A percentile compares a stretch with the other conserved stretches of the same genome.
Evolutionary conservation across 306 rosid genomes (phyloP).

Genomic region (Dryas octopetala): DNA sequence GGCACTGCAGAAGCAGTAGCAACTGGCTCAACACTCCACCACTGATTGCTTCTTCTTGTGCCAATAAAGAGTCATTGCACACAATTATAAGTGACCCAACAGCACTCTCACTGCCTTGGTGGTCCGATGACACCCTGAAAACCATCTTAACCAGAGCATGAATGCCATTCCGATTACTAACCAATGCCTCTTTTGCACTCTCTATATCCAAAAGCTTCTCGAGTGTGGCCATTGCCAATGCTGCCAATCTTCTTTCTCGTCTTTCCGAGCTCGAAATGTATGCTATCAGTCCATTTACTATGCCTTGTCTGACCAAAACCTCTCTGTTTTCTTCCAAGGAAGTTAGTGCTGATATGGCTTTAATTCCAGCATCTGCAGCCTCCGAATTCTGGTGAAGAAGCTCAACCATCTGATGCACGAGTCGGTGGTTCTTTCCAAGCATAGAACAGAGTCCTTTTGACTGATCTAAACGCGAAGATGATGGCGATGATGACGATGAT

Average conservation of each 20-base stretch:
- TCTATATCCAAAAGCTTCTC: conserved; percentile 58
- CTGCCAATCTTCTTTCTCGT: conserved; percentile 37
- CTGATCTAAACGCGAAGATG: not conserved
- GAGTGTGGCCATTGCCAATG: conserved; percentile 44
- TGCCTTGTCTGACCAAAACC: conserved; percentile 53
- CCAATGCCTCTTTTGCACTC: conserved; percentile 53
- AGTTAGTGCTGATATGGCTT: conserved; percentile 55
- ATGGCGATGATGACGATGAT: too few relatives aligned
- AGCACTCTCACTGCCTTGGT: conserved; percentile 70
- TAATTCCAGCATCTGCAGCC: conserved; percentile 55
- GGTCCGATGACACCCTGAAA: conserved; percentile 58
- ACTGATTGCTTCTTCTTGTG: conserved; percentile 65
- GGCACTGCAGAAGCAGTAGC: conserved; percentile 76
- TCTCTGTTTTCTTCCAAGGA: conserved; percentile 39
- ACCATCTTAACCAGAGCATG: conserved; percentile 57
- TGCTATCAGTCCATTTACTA: conserved; percentile 47
- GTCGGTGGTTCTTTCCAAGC: conserved; percentile 43
- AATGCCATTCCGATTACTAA: conserved; percentile 44
- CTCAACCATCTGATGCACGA: conserved; percentile 43
- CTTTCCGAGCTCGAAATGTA: conserved; percentile 49
- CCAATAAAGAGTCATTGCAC: conserved; percentile 47
- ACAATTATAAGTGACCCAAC: conserved; percentile 49
- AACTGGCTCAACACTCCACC: conserved; percentile 63
- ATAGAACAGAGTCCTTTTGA: conserved; percentile 37
- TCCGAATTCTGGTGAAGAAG: conserved; percentile 33